A percentile compares a stretch with the other conserved stretches of the same genome.
These are phyloP conservation scores for Agaricales sp. DNA, from an alignment of 1,284 basidiomycete genomes.

Conservation along the genomic window DNA sequence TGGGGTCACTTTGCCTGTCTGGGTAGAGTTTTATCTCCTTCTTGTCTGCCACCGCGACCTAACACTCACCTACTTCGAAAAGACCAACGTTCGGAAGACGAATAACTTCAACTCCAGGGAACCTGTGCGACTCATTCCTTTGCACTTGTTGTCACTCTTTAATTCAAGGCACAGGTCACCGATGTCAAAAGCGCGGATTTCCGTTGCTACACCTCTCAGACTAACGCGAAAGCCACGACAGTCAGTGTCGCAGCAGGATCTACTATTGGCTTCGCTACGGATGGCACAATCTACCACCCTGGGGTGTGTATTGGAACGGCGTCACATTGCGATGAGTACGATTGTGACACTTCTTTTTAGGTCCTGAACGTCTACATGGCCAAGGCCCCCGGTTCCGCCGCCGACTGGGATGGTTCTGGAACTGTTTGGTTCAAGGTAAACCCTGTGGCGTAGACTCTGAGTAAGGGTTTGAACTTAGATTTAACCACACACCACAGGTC, in stretches of 20 bases:
- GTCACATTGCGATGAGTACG: too few species aligned
- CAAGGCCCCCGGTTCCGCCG: conserved; percentile 2
- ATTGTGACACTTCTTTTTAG: too few species aligned
- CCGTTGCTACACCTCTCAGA: conserved; percentile 1
- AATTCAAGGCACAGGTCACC: too few species aligned
- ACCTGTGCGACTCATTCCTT: background rate
- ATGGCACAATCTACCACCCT: conserved; percentile 1
- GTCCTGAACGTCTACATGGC: conserved; percentile 4
- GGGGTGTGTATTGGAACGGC: background rate
- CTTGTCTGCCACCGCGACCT: too few species aligned
- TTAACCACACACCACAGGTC: background rate
- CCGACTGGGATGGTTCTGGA: background rate
- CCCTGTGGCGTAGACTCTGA: too few species aligned
- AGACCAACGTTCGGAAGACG: background rate
- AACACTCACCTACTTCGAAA: too few species aligned
- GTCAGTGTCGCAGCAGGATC: background rate
- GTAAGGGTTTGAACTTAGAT: too few species aligned
- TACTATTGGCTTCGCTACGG: background rate
- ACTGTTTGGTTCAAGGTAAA: conserved; percentile 7
- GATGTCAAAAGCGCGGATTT: background rate
- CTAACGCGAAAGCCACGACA: background rate
- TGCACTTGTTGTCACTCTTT: too few species aligned
- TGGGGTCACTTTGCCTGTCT: background rate
- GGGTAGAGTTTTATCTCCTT: too few species aligned
- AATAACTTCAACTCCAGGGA: background rate